Percentiles rank a stretch among this genome's conserved stretches.
These are phyloP conservation scores for Heliocybe sulcata DNA, from an alignment of 1,284 basidiomycete species.

Conservation along the genomic window DNA sequence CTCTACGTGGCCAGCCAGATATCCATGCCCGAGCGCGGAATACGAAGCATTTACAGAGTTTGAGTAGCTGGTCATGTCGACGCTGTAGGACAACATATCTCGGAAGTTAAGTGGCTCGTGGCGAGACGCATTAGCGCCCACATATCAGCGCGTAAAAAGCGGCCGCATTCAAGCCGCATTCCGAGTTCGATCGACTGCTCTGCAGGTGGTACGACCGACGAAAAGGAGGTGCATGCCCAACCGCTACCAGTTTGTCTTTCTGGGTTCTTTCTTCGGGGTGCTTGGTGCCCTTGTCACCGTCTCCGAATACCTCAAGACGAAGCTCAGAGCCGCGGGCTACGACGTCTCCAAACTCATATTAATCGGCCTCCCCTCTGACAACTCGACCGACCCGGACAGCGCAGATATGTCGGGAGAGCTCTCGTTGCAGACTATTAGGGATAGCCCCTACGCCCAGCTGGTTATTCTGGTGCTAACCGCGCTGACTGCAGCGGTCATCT, in stretches of 20 bases:
- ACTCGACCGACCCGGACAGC: constrained; percentile 14
- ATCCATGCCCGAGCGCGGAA: too few relatives aligned
- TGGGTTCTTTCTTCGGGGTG: constrained; percentile 40
- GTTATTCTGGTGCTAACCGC: constrained; percentile 29
- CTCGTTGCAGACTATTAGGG: constrained; percentile 10
- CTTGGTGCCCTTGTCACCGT: constrained; percentile 38
- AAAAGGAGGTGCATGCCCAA: constrained; percentile 26
- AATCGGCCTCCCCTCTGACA: constrained; percentile 40
- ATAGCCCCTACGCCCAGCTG: constrained; percentile 22
- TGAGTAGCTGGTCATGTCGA: too few relatives aligned
- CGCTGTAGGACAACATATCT: too few relatives aligned
- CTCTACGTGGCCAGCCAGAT: too few relatives aligned
- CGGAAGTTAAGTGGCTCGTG: too few relatives aligned
- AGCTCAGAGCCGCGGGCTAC: constrained; percentile 48
- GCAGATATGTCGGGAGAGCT: constrained; percentile 6
- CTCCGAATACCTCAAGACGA: constrained; percentile 31
- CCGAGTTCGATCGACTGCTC: too few relatives aligned
- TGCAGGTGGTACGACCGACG: too few relatives aligned
- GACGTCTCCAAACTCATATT: constrained; percentile 54
- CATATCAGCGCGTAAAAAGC: too few relatives aligned
- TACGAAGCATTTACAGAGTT: too few relatives aligned
- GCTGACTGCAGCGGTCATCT: constrained; percentile 28
- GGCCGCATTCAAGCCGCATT: too few relatives aligned
- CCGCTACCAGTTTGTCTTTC: constrained; percentile 41
- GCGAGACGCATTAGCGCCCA: too few relatives aligned